Percentiles rank a stretch among this genome's conserved stretches.
phyloP scores from a whole-genome alignment of 139 green algal species.

The Auxenochlorella protothecoides region DNA sequence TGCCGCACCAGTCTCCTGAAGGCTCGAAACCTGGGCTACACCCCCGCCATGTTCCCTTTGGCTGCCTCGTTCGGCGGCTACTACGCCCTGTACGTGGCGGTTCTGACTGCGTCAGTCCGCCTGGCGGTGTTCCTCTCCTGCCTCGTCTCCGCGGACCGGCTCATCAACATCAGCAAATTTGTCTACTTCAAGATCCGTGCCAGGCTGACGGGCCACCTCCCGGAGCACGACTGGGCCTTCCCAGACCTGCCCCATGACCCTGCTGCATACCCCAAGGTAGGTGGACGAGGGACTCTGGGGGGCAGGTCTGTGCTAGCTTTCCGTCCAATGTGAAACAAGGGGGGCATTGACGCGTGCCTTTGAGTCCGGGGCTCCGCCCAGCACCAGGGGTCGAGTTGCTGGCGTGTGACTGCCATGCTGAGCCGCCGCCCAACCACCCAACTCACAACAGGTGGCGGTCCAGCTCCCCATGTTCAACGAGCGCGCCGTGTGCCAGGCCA shows the following conservation, averaged over 20 bases:
- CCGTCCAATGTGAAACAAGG: not conserved
- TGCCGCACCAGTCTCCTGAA: no score
- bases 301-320: not conserved
- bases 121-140: conserved; percentile 15
- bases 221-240: conserved; percentile 29
- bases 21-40: no score
- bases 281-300: not conserved
- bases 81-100: no score
- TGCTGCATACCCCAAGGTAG: conserved; percentile 11
- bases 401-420: not conserved
- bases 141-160: conserved; percentile 32
- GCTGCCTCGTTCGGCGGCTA: no score
- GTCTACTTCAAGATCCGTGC: conserved; percentile 3
- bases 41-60: no score
- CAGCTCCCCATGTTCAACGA: conserved; percentile 97
- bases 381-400: not conserved
- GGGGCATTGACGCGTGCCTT: not conserved
- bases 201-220: conserved; percentile 21
- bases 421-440: not conserved
- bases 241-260: conserved; percentile 25
- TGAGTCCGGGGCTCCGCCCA: not conserved
- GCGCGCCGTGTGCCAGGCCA: conserved; percentile 59
- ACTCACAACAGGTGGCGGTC: conserved; percentile 65
- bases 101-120: no score
- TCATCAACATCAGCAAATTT: conserved; percentile 40